Evolutionary conservation across 2,329 filamentous ascomycete genomes (phyloP), one percentile per base, ranked within the genome.

Genomic region (Raffaelea arxii): DNA sequence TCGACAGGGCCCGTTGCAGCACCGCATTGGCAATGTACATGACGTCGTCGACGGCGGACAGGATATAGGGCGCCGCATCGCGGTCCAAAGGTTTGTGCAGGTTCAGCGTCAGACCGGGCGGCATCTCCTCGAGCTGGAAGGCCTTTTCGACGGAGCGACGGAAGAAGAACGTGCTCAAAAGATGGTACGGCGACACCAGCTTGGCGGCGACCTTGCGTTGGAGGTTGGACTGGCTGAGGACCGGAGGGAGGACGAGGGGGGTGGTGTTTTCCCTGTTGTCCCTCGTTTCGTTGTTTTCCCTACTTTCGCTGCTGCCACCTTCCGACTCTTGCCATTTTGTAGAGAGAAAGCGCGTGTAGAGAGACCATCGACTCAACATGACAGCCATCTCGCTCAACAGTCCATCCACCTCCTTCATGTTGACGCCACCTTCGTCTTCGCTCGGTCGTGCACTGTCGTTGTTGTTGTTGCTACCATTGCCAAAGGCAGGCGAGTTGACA

Each of bases 21-120:
- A 97, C 85, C 43, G 91, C 84, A 60, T 94, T 94, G 60, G 95
- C 86, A 56, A 98, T 96, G 65, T 97, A 98, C 91, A 98, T 97
- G 59, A 97, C 89, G 66, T 96, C 92, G 68, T 98, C 92, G 9
- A 98, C 90, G 1, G 91, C 90, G 2, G 90, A 89, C 38, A 92
- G 91, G 57, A 98, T 95, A 59, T 87, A 94, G 1, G 92, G 92
- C 3, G 88, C 78, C 3, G 88, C 78, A 55, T 89, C 88, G 48
- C 82, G 77, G 44, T 84, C 79, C 39, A 95, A 71, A 4, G 83
- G 72, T 58, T 75, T 85, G 57, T 75, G 82, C 37, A 83, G 72
- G 58, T 82, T 87, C 27, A 98, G 71, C 0, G 86, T 85, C 19
- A 98, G 69, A 19, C 88, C 88, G 1, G 74, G 67, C 0, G 92